phyloP scores from a whole-genome alignment of 164 flowering plant genomes.

The Vitis rotundifolia region DNA sequence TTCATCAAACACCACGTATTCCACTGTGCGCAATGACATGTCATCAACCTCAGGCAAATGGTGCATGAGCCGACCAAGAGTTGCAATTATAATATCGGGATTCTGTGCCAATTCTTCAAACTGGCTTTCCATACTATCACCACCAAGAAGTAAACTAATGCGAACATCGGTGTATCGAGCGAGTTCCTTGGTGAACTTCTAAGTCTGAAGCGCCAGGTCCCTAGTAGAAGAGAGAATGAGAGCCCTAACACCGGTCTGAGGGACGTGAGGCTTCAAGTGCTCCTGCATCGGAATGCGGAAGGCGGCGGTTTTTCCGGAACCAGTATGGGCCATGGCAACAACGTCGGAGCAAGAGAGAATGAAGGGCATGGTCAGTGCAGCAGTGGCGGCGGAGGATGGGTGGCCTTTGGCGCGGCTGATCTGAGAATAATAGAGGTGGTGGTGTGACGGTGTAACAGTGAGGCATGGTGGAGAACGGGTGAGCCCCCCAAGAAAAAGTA shows the following conservation, averaged over 20 bases:
- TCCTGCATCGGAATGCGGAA: slow-evolving; percentile 90
- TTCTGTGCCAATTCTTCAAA: slow-evolving; percentile 90
- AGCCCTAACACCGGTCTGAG: slow-evolving; percentile 80
- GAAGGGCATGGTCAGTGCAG: slow-evolving; percentile 90
- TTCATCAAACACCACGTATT: slow-evolving; percentile 95
- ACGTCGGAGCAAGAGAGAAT: slow-evolving; percentile 84
- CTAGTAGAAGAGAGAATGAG: slow-evolving; percentile 84
- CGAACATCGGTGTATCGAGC: slow-evolving; percentile 82
- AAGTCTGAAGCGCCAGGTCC: slow-evolving; percentile 87
- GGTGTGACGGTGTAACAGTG: no score
- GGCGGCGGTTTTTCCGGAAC: slow-evolving; percentile 97
- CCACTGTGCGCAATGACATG: slow-evolving; percentile 84
- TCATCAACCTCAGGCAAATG: slow-evolving; percentile 94
- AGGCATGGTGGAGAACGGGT: no score
- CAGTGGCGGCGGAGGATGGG: no score
- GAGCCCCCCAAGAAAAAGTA: no score
- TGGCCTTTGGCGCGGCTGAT: no score
- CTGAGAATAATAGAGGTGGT: no score
- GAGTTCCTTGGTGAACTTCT: slow-evolving; percentile 80
- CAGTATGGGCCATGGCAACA: slow-evolving; percentile 99
- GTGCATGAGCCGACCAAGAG: slow-evolving; percentile 98
- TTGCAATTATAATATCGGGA: slow-evolving; percentile 97
- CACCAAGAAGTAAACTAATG: slow-evolving; percentile 84
- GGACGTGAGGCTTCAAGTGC: slow-evolving; percentile 63
- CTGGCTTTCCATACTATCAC: slow-evolving; percentile 94